Evolutionary conservation across 305 asterid genomes (phyloP).

Genomic region (Fraxinus dipetala): DNA sequence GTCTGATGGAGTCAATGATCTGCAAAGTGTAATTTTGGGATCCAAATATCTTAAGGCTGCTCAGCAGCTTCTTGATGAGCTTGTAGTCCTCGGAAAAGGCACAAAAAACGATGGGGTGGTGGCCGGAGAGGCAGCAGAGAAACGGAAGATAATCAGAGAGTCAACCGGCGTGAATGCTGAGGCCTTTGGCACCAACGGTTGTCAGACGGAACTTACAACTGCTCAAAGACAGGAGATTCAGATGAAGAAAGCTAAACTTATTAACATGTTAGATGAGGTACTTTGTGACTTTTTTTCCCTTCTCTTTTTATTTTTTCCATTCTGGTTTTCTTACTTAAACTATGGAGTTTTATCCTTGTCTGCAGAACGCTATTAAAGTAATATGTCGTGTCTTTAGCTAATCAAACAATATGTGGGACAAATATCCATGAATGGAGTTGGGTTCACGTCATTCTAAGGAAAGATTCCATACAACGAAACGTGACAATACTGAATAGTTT

Average conservation of each 20-base stretch:
- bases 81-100: constrained; percentile 45
- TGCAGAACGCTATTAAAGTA: neutral
- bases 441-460: neutral
- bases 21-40: constrained; percentile 36
- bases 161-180: neutral
- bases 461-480: neutral
- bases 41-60: constrained; percentile 62
- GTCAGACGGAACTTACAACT: constrained; percentile 41
- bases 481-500: neutral
- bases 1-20: constrained; percentile 29
- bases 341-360: neutral
- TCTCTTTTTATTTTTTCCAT: neutral
- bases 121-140: constrained; percentile 27
- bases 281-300: neutral
- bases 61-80: constrained; percentile 63
- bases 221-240: constrained; percentile 71
- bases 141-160: constrained; percentile 30
- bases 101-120: neutral
- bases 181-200: neutral
- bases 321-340: neutral
- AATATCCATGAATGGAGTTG: neutral
- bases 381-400: neutral
- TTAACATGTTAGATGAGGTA: constrained; percentile 76
- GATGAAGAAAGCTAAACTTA: constrained; percentile 67
- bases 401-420: neutral